These are phyloP conservation scores for Solanum microdontum DNA, from an alignment of 257 asterid genomes.

Conservation along the genomic window DNA sequence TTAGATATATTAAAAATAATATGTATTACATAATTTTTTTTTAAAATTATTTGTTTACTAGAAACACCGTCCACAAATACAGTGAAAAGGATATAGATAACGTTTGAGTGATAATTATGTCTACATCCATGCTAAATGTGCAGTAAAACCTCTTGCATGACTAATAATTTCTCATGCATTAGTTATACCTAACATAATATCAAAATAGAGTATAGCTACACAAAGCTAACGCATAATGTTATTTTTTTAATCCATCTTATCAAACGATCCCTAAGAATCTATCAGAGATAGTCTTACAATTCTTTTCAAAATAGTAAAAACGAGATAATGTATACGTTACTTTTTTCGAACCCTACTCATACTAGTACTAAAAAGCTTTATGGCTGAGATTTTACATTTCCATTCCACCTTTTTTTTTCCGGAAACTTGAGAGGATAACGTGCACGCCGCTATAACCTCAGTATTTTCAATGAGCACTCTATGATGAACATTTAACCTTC, in stretches of 20 bases:
- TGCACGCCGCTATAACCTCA: not conserved
- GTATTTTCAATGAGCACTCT: not conserved
- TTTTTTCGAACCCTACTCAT: not conserved
- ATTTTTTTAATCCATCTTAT: not conserved
- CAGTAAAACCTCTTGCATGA: not conserved
- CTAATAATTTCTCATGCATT: not conserved
- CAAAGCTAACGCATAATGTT: not conserved
- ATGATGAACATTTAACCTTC: too few relatives aligned
- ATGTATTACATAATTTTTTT: too few relatives aligned
- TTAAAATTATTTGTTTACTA: too few relatives aligned
- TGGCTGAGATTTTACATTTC: not conserved
- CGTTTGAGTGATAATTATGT: too few relatives aligned
- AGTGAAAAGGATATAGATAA: too few relatives aligned
- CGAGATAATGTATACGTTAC: accelerated
- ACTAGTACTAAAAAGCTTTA: not conserved
- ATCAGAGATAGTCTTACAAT: too few relatives aligned
- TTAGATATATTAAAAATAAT: too few relatives aligned
- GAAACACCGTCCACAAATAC: not conserved
- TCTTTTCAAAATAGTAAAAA: not conserved
- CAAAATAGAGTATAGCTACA: too few relatives aligned
- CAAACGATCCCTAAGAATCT: not conserved
- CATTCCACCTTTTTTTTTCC: not conserved
- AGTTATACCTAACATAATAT: too few relatives aligned
- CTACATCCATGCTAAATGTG: not conserved
- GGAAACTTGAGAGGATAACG: not conserved